Evolutionary conservation across 805 yeast genomes (phyloP).

Genomic region (Saturnispora ahearnii): DNA sequence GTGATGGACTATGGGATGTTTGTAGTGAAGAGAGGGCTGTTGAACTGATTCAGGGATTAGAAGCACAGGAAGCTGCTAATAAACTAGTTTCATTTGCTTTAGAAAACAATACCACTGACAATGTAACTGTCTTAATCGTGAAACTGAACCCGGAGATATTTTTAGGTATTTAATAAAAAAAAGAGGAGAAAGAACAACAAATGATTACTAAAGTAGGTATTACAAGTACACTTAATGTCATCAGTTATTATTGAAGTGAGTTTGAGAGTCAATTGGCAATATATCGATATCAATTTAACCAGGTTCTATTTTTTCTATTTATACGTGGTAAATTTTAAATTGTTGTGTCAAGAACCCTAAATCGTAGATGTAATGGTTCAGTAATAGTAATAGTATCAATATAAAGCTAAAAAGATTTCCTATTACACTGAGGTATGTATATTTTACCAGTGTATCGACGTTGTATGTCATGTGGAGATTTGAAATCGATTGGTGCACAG

Average conservation of each 20-base stretch:
- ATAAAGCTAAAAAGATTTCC: no score
- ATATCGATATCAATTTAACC: no score
- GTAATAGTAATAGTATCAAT: neutral
- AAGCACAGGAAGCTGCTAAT: conserved; percentile 61
- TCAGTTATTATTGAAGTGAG: no score
- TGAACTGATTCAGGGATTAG: conserved; percentile 40
- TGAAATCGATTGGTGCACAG: conserved; percentile 2
- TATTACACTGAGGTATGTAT: no score
- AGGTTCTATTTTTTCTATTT: no score
- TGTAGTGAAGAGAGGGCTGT: conserved; percentile 79
- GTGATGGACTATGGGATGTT: conserved; percentile 98
- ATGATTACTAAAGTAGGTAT: no score
- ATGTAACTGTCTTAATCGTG: conserved; percentile 88
- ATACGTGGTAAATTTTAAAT: no score
- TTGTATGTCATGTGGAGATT: neutral
- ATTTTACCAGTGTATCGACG: neutral
- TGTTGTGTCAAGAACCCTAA: no score
- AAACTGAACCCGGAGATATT: conserved; percentile 32
- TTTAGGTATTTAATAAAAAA: neutral
- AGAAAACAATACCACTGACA: conserved; percentile 75
- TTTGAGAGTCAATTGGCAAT: no score
- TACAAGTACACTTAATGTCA: no score
- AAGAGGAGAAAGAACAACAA: no score
- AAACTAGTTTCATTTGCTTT: conserved; percentile 65
- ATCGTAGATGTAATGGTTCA: no score